phyloP scores from a whole-genome alignment of 2,329 filamentous ascomycete genomes.

The Neopestalotiopsis sp. region DNA sequence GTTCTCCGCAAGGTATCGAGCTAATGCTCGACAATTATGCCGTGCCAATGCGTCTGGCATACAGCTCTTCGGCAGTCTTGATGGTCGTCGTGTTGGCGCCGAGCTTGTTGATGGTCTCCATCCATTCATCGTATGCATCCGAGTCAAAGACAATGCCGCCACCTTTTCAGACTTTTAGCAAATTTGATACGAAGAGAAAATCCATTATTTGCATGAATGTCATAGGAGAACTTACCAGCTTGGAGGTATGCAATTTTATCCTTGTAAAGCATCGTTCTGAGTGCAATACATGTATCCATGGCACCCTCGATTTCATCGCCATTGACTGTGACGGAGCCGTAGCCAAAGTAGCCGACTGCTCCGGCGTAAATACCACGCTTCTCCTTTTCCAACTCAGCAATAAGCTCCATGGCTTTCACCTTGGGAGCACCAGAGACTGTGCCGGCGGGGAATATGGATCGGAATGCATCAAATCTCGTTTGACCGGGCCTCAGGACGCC shows the following conservation, averaged over 20 bases:
- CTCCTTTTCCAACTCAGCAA: conserved; percentile 90
- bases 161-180: conserved; percentile 44
- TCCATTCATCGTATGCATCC: conserved; percentile 87
- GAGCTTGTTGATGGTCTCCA: conserved; percentile 95
- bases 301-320: conserved; percentile 74
- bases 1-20: not conserved
- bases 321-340: conserved; percentile 70
- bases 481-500: conserved; percentile 83
- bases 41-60: conserved; percentile 37
- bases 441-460: conserved; percentile 94
- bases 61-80: conserved; percentile 77
- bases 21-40: not conserved
- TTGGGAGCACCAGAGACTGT: conserved; percentile 96
- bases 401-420: conserved; percentile 95
- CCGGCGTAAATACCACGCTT: conserved; percentile 96
- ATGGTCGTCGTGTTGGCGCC: conserved; percentile 90
- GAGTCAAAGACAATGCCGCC: conserved; percentile 96
- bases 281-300: conserved; percentile 84
- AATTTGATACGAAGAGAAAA: not conserved
- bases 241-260: conserved; percentile 92
- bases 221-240: conserved; percentile 52
- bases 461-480: conserved; percentile 93
- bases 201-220: not conserved
- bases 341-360: conserved; percentile 96
- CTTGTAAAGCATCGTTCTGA: conserved; percentile 94